Conservation (phyloP, 306 rosid genomes). For the Abrus precatorius region DNA sequence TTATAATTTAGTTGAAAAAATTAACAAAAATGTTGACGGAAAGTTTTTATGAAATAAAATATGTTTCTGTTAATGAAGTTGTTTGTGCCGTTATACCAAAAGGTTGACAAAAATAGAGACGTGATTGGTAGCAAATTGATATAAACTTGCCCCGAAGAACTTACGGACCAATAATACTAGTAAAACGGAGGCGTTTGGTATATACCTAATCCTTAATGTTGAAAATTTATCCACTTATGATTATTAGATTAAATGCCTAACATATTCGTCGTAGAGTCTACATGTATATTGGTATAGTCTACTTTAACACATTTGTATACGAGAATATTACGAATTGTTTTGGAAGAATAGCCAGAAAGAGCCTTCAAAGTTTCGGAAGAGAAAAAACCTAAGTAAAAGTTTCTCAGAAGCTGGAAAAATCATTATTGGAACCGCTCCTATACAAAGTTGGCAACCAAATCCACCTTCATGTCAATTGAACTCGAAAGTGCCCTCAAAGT, state of each 20-base stretch:
- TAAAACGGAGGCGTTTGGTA: slow-evolving; percentile 49
- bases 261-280: neutral
- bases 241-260: slow-evolving; percentile 41
- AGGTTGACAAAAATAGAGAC: slow-evolving; percentile 52
- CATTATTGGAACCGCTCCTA: slow-evolving; percentile 29
- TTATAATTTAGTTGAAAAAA: neutral
- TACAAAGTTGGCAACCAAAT: slow-evolving; percentile 54
- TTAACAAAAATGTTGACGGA: slow-evolving; percentile 46
- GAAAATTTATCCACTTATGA: slow-evolving; percentile 24
- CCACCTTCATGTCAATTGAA: slow-evolving; percentile 20
- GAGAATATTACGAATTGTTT: slow-evolving; percentile 34
- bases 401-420: neutral
- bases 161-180: slow-evolving; percentile 25
- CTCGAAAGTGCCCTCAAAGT: slow-evolving; percentile 18
- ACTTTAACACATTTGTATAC: neutral
- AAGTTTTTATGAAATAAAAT: slow-evolving; percentile 10
- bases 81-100: slow-evolving; percentile 65
- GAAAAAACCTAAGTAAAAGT: slow-evolving; percentile 21
- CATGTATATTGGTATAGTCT: neutral
- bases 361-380: slow-evolving; percentile 7
- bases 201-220: slow-evolving; percentile 47
- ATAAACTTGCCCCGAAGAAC: slow-evolving; percentile 31
- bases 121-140: slow-evolving; percentile 38
- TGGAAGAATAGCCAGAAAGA: slow-evolving; percentile 4
- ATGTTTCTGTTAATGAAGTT: slow-evolving; percentile 47